Evolutionary conservation across 225 moss, liverwort and hornwort species (phyloP).

Genomic region (Straminergon stramineum): DNA sequence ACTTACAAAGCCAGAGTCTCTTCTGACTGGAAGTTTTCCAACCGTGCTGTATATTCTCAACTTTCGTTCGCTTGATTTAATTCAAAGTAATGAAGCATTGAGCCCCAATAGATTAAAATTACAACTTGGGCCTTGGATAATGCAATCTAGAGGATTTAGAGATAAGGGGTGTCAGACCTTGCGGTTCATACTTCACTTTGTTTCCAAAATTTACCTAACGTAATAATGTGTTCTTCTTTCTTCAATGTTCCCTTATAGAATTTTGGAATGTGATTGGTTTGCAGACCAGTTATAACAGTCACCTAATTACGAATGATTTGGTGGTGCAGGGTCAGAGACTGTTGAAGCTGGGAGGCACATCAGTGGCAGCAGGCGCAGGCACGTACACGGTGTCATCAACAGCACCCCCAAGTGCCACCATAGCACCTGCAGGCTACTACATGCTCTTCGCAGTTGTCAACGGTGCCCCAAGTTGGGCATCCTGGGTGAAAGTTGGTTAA

Average conservation of each 20-base stretch:
- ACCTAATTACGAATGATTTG: background rate
- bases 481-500: constrained; percentile 19
- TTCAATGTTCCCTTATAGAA: background rate
- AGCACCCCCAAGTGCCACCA: constrained; percentile 29
- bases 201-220: background rate
- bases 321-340: constrained; percentile 32
- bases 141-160: background rate
- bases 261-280: background rate
- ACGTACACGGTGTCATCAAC: constrained; percentile 3
- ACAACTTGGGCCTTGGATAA: background rate
- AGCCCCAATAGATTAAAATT: background rate
- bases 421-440: constrained; percentile 46
- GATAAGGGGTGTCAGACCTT: background rate
- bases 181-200: background rate
- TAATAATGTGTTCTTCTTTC: background rate
- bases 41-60: background rate
- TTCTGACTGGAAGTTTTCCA: background rate
- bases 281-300: background rate
- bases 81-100: background rate
- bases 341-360: constrained; percentile 2
- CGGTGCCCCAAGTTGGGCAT: constrained; percentile 8
- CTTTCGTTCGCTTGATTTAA: too few relatives aligned
- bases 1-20: background rate
- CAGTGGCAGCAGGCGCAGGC: background rate
- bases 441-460: constrained; percentile 42